Percentiles rank a stretch among this genome's conserved stretches.
phyloP scores from a whole-genome alignment of 306 rosid genomes.

The Cicer yamashitae region DNA sequence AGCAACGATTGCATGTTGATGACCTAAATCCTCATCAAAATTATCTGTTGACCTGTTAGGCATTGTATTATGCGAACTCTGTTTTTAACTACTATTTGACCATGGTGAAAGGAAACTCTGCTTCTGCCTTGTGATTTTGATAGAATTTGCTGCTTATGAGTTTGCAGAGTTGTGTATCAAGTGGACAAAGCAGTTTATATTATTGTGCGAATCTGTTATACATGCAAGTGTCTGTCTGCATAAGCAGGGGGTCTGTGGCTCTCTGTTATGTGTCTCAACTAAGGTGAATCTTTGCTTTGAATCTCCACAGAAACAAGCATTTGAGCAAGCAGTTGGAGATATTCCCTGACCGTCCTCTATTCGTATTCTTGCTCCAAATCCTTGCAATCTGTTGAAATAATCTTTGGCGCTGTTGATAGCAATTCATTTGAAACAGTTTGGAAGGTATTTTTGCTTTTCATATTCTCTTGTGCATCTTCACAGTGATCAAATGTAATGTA shows the following conservation, averaged over 20 bases:
- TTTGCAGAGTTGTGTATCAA: not conserved
- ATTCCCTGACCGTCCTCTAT: not conserved
- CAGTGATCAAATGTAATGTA: not conserved
- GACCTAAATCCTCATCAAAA: not conserved
- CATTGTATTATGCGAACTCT: not conserved
- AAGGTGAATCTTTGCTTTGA: slow-evolving; percentile 9
- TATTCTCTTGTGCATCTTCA: not conserved
- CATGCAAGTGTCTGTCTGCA: not conserved
- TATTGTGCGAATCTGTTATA: not conserved
- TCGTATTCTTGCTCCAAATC: slow-evolving; percentile 19
- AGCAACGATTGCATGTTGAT: not conserved
- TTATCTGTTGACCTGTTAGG: not conserved
- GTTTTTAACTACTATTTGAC: not conserved
- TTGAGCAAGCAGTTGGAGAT: not conserved
- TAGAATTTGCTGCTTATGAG: not conserved
- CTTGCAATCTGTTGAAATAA: slow-evolving; percentile 11
- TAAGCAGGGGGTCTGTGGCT: not conserved
- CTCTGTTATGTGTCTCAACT: slow-evolving; percentile 3
- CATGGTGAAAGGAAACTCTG: slow-evolving; percentile 4
- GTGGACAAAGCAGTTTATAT: not conserved
- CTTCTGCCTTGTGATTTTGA: slow-evolving; percentile 12
- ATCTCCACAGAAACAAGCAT: slow-evolving; percentile 5
- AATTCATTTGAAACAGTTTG: slow-evolving; percentile 16
- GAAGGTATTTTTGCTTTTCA: slow-evolving; percentile 21
- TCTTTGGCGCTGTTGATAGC: slow-evolving; percentile 12